phyloP scores from a whole-genome alignment of 2,329 filamentous ascomycete species.

The Drechmeria coniospora region DNA sequence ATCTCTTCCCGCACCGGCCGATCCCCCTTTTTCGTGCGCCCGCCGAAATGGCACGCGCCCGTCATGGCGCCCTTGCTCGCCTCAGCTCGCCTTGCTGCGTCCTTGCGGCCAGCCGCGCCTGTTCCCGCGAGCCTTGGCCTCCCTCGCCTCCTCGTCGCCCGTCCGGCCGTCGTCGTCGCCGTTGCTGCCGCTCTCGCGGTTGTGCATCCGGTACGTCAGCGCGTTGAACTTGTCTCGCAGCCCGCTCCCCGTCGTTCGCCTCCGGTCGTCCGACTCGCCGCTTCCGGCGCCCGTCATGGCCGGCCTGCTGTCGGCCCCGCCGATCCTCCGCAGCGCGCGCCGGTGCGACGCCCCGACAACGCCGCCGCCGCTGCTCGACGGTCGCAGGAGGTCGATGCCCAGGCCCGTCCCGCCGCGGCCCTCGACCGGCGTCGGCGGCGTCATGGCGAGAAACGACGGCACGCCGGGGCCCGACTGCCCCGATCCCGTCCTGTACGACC shows the following conservation, averaged over 20 bases:
- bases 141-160: conserved; percentile 8
- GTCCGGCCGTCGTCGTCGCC: conserved; percentile 9
- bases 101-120: conserved; percentile 5
- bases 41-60: no score
- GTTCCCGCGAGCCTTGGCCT: conserved; percentile 4
- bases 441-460: conserved; percentile 30
- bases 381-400: conserved; percentile 16
- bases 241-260: conserved; percentile 14
- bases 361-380: conserved; percentile 16
- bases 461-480: conserved; percentile 13
- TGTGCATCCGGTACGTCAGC: conserved; percentile 15
- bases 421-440: conserved; percentile 27
- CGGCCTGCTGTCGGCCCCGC: conserved; percentile 12
- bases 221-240: conserved; percentile 21
- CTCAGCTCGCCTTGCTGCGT: conserved; percentile 8
- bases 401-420: conserved; percentile 9
- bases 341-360: conserved; percentile 8
- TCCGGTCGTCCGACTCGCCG: conserved; percentile 10
- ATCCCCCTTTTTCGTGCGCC: no score
- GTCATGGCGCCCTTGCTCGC: no score
- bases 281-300: conserved; percentile 17
- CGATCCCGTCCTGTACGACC: conserved; percentile 23
- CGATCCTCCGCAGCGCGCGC: conserved; percentile 5
- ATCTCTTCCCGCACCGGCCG: no score
- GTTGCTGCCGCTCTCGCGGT: conserved; percentile 9